A percentile compares a stretch with the other conserved stretches of the same genome.
These are phyloP conservation scores for Fraxinus dipetala DNA, from an alignment of 305 asterid genomes.

Conservation along the genomic window DNA sequence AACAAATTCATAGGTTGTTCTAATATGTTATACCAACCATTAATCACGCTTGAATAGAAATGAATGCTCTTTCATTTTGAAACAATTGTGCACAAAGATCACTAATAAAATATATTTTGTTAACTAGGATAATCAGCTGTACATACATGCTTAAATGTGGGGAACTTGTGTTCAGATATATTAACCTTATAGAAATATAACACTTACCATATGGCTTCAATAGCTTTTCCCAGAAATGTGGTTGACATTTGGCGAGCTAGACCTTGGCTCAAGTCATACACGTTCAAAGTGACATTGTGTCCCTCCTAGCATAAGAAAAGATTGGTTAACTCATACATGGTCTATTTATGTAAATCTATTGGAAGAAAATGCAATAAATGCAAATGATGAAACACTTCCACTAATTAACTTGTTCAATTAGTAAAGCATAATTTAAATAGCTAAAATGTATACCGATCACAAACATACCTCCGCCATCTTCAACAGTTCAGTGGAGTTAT, in stretches of 20 bases:
- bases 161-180: not conserved
- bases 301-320: constrained; percentile 56
- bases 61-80: not conserved
- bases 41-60: not conserved
- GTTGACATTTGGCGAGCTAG: constrained; percentile 82
- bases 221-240: constrained; percentile 77
- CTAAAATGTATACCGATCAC: not conserved
- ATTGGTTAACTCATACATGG: not conserved
- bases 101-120: not conserved
- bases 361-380: not conserved
- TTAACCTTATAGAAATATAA: not conserved
- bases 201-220: constrained; percentile 87
- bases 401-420: not conserved
- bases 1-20: not conserved
- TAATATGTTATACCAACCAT: not conserved
- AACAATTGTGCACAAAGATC: not conserved
- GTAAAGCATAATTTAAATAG: not conserved
- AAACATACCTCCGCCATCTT: constrained; percentile 68
- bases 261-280: constrained; percentile 93
- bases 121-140: not conserved
- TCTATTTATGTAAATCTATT: not conserved
- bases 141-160: not conserved
- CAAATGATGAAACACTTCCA: not conserved
- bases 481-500: constrained; percentile 17
- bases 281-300: constrained; percentile 70